Evolutionary conservation across 371 early-diverging fungal genomes (phyloP).

Genomic region (Mucor sp.): DNA sequence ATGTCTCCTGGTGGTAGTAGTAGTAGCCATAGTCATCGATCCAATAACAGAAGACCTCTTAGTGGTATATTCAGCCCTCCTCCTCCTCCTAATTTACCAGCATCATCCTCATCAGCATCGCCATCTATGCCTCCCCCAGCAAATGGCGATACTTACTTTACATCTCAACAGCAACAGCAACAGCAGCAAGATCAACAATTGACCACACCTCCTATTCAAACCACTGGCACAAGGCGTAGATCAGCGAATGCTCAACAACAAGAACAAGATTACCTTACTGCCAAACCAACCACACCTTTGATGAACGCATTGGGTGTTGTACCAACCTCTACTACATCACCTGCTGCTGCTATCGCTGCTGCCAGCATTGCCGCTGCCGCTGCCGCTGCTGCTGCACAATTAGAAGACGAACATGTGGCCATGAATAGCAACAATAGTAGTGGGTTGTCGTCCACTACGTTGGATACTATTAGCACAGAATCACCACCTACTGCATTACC

Average conservation of each 20-base stretch:
- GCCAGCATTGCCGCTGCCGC: not conserved
- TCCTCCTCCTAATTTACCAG: constrained; percentile 6
- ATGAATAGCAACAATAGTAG: not conserved
- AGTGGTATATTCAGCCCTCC: constrained; percentile 32
- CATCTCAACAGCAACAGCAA: constrained; percentile 11
- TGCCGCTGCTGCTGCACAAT: not conserved
- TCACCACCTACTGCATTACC: not conserved
- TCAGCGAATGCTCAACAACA: not conserved
- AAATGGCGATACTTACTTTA: constrained; percentile 18
- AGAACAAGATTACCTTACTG: constrained; percentile 14
- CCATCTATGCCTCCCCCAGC: not conserved
- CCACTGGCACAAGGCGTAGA: not conserved
- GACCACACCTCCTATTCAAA: not conserved
- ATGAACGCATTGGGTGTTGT: not conserved
- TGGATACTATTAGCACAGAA: not conserved
- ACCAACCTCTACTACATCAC: not conserved
- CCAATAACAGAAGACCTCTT: constrained; percentile 3
- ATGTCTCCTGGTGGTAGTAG: constrained; percentile 9
- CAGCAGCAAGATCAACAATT: not conserved
- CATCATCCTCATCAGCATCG: not conserved
- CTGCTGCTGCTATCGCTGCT: constrained; percentile 7
- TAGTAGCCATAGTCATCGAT: not conserved
- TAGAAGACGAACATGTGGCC: not conserved
- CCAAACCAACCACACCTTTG: not conserved
- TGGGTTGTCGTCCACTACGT: not conserved